Evolutionary conservation across 2,329 filamentous ascomycete genomes (phyloP).

Genomic region (Orbilia javanica): DNA sequence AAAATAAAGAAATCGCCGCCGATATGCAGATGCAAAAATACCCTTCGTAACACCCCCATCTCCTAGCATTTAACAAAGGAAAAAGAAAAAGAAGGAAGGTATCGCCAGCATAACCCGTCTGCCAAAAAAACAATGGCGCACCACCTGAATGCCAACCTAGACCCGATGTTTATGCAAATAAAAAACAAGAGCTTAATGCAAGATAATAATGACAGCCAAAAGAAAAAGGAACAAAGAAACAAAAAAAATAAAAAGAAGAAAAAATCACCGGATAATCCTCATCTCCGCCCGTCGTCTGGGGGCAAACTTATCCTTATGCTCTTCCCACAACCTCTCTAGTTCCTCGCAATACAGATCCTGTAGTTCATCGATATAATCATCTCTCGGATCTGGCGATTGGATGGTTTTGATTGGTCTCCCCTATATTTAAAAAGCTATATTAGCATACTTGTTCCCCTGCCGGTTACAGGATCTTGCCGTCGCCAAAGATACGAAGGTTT

Average conservation of each 20-base stretch:
- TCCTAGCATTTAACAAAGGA: neutral
- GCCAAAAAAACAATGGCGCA: neutral
- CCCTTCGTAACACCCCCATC: neutral
- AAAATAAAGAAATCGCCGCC: neutral
- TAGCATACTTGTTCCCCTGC: conserved; percentile 16
- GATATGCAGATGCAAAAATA: neutral
- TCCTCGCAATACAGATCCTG: conserved; percentile 84
- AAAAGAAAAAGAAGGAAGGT: neutral
- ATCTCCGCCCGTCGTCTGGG: conserved; percentile 74
- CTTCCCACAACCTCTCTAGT: conserved; percentile 78
- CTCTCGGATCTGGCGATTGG: conserved; percentile 74
- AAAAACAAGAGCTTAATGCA: neutral
- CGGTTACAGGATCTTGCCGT: neutral
- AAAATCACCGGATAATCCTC: conserved; percentile 72
- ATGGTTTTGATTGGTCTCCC: conserved; percentile 71
- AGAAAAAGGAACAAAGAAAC: neutral
- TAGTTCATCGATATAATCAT: conserved; percentile 81
- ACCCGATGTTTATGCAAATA: neutral
- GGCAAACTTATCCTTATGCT: conserved; percentile 82
- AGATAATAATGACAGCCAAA: neutral
- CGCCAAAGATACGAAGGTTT: conserved; percentile 70
- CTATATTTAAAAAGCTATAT: conserved; percentile 25
- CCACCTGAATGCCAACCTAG: neutral
- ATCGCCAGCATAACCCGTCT: neutral
- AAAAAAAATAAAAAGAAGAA: neutral